These are phyloP conservation scores for Elasticomyces elasticus DNA, from an alignment of 495 filamentous ascomycete genomes.

Conservation along the genomic window DNA sequence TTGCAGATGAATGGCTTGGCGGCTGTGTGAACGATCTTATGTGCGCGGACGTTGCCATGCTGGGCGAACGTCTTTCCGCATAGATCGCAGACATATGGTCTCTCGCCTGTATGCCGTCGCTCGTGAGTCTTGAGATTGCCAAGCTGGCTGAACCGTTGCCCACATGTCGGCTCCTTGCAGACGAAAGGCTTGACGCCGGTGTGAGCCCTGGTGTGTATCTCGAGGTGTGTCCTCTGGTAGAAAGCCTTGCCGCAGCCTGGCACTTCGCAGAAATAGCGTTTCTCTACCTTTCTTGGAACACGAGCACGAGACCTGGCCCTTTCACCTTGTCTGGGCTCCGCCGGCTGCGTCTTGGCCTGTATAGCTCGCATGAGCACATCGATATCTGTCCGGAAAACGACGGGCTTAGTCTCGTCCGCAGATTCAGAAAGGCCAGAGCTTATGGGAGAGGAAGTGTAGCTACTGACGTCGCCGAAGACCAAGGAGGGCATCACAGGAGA, in stretches of 20 bases:
- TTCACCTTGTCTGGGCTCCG: slow-evolving; percentile 31
- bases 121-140: slow-evolving; percentile 89
- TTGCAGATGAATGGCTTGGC: slow-evolving; percentile 72
- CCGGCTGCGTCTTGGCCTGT: slow-evolving; percentile 53
- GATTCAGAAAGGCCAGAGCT: slow-evolving; percentile 12
- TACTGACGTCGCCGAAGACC: slow-evolving; percentile 22
- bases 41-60: slow-evolving; percentile 76
- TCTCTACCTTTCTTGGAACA: slow-evolving; percentile 33
- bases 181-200: slow-evolving; percentile 87
- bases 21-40: slow-evolving; percentile 69
- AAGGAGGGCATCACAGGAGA: slow-evolving; percentile 28
- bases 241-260: slow-evolving; percentile 73
- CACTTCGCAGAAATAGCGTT: slow-evolving; percentile 67
- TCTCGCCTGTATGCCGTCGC: slow-evolving; percentile 76
- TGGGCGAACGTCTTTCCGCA: slow-evolving; percentile 80
- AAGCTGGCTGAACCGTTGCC: slow-evolving; percentile 73
- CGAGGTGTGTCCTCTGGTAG: slow-evolving; percentile 85
- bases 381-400: slow-evolving; percentile 68
- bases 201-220: slow-evolving; percentile 83
- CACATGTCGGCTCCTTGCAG: slow-evolving; percentile 66
- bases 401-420: slow-evolving; percentile 16
- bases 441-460: slow-evolving; percentile 5
- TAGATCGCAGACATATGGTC: slow-evolving; percentile 71
- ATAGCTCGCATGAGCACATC: slow-evolving; percentile 91
- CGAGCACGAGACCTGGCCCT: slow-evolving; percentile 25